These are phyloP conservation scores for Amanita thiersii DNA, from an alignment of 768 basidiomycete genomes.

Conservation along the genomic window DNA sequence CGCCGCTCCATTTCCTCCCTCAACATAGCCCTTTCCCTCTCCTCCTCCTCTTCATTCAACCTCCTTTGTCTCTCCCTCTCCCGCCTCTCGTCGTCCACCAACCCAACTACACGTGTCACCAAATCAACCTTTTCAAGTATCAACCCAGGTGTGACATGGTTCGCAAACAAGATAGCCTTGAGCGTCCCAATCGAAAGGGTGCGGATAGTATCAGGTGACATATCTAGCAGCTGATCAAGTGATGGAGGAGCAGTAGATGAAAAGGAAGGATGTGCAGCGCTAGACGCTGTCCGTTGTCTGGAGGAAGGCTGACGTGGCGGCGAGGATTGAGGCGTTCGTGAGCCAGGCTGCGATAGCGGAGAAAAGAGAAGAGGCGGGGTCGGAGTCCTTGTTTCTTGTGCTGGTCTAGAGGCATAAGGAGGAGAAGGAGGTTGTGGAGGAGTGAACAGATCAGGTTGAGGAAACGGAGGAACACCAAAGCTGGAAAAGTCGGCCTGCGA, in stretches of 20 bases:
- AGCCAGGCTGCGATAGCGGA: constrained; percentile 6
- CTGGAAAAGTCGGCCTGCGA: no score
- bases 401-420: constrained; percentile 1
- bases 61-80: constrained; percentile 41
- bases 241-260: constrained; percentile 39
- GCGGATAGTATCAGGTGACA: constrained; percentile 48
- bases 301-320: constrained; percentile 9
- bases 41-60: constrained; percentile 37
- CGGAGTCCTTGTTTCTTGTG: no score
- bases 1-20: constrained; percentile 28
- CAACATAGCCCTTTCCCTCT: constrained; percentile 30
- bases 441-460: no score
- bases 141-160: constrained; percentile 71
- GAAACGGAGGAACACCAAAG: no score
- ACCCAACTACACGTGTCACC: constrained; percentile 56
- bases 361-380: constrained; percentile 3
- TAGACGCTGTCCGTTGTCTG: constrained; percentile 10
- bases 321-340: constrained; percentile 10
- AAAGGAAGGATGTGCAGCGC: constrained; percentile 9
- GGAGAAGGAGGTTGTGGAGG: constrained; percentile 11
- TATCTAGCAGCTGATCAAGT: constrained; percentile 61
- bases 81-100: constrained; percentile 57
- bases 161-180: constrained; percentile 73
- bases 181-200: constrained; percentile 62
- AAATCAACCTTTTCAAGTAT: constrained; percentile 84